Base-by-base conservation (phyloP, 2,329 filamentous ascomycete species). In the Trichophyton mentagrophytes region DNA sequence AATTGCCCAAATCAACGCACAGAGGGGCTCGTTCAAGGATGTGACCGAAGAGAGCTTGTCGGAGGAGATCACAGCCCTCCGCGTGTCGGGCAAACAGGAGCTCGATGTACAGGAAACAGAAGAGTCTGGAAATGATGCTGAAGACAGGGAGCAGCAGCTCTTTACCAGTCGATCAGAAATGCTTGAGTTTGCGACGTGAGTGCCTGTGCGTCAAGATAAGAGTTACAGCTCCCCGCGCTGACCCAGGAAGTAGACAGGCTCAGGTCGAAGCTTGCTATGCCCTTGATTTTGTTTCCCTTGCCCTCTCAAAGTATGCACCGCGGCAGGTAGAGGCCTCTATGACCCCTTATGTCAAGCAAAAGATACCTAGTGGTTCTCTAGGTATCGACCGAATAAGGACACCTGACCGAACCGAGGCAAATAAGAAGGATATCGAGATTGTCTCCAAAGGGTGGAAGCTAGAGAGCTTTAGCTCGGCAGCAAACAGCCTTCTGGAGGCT, bases 271-370 rank as follows among this genome's bases (percentile, higher is more conserved):
- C 75, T 46, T 79, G 87, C 69, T 80, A 88, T 62, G 84, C 86
- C 5, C 83, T 95, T 67, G 89, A 96, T 71, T 89, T 91, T 67
- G 76, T 95, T 61, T 95, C 90, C 33, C 81, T 95, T 5, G 79
- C 95, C 0, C 79, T 93, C 15, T 89, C 89, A n/a, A 91, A 90
- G 71, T 83, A 93, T 69, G 79, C 79, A n/a, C 87, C 89, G 0
- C 82, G 81, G 7, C 83, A 86, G 65, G 88, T 86, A 3, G 79
- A 84, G 66, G 73, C 78, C 55, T 89, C 89, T 3, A 81, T 96
- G 64, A 90, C 88, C 0, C 80, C 83, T 13, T 79, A 78, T 20
- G 77, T 95, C 20, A 88, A 88, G 68, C 80, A 88, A 8, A 78
- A 82, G 63, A 83, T 89, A 8, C 87, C 89, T 11, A 82, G 87